Evolutionary conservation across 495 filamentous ascomycete species (phyloP), one percentile per base, ranked within the genome.

Genomic region (Aspergillus wentii): DNA sequence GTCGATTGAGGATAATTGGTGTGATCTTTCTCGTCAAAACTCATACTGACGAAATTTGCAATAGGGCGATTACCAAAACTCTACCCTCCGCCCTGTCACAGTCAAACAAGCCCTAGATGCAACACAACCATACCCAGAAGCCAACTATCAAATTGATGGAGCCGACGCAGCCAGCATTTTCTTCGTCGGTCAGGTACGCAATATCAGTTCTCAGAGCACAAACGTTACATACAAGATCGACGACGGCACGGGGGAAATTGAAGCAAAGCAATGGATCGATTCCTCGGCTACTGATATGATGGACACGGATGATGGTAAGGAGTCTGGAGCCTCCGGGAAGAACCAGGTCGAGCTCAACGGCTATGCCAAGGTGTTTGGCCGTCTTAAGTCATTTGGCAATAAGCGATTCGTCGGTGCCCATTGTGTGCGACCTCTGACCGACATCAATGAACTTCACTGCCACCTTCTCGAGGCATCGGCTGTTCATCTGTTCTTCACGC

Each of bases 201-300:
- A 83, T 57, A 80, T 95, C 61, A 83, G 78, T 54, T 69, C 74
- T n/a, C 88, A 94, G 67, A 72, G 84, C 32, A 95, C 91, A 38
- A 94, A 95, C 68, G 74, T 85, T 43, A 94, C 85, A 21, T 96
- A 94, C 76, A 83, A 79, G 49, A 64, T 97, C 48, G 94, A 97
- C 65, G 92, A 98, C 66, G 92, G 94, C 61, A 97, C 92, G 1
- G 92, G 87, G 41, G 71, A 78, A 18, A 79, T 95, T 39, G 92
- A 98, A 69, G 89, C 88, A 27, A 96, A 95, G 71, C 79, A 86
- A 60, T 97, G 88, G 87, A 67, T 89, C 15, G 87, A 95, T 65
- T 57, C 72, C 5, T 66, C 70, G 39, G 59, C 58, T 5, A 60
- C 56, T 8, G 72, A 76, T 18, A 64, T 59, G 20, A 74, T 74